phyloP scores from a whole-genome alignment of 31 red algal genomes.

The Odonthalia washingtoniensis region DNA sequence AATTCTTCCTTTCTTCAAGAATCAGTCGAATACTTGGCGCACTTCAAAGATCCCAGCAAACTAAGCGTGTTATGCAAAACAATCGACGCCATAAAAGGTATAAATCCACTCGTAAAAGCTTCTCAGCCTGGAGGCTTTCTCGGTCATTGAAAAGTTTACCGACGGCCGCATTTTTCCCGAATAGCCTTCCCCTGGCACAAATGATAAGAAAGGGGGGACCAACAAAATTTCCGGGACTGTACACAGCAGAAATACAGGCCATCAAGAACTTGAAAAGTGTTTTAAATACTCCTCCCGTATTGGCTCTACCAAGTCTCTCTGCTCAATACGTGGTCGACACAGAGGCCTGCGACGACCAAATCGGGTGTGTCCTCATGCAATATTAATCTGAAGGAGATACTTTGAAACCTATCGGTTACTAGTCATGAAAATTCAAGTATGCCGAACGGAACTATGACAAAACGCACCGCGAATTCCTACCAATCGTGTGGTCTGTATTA shows the following conservation, averaged over 20 bases:
- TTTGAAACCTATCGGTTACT: slow-evolving; percentile 10
- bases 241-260: not conserved
- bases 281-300: not conserved
- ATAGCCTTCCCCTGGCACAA: not conserved
- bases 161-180: not conserved
- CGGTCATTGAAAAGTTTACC: slow-evolving; percentile 9
- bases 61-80: not conserved
- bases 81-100: not conserved
- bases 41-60: not conserved
- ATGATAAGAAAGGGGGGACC: slow-evolving; percentile 9
- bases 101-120: not conserved
- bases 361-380: slow-evolving; percentile 29
- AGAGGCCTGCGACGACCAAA: slow-evolving; percentile 29
- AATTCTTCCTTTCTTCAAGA: slow-evolving; percentile 25
- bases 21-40: slow-evolving; percentile 22
- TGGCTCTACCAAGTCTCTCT: slow-evolving; percentile 2
- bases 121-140: not conserved
- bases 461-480: slow-evolving; percentile 17
- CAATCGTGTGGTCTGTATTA: slow-evolving; percentile 13
- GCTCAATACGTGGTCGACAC: slow-evolving; percentile 10
- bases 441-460: slow-evolving; percentile 20
- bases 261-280: not conserved
- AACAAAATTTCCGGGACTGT: not conserved
- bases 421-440: not conserved
- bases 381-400: not conserved